phyloP scores from a whole-genome alignment of 1,139 yeast genomes.

The Lodderomyces elongisporus region DNA sequence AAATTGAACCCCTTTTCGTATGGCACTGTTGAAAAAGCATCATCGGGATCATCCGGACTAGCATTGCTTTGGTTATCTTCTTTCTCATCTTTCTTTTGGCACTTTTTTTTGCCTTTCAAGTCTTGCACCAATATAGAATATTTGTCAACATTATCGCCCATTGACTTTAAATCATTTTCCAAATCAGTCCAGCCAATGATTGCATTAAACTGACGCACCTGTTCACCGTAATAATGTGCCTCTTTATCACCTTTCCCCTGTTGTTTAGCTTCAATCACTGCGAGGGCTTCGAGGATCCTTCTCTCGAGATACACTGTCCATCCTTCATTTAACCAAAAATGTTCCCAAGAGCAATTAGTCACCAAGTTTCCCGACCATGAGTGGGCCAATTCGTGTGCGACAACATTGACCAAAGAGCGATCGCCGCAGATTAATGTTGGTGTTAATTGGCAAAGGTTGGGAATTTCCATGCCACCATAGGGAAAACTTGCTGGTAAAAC shows the following conservation, averaged over 20 bases:
- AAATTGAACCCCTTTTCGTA: conserved; percentile 36
- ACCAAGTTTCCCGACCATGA: conserved; percentile 39
- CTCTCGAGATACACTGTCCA: conserved; percentile 38
- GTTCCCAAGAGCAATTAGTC: conserved; percentile 35
- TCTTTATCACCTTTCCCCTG: conserved; percentile 18
- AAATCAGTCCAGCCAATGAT: conserved; percentile 25
- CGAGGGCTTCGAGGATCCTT: conserved; percentile 30
- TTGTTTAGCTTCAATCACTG: conserved; percentile 21
- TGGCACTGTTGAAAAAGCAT: conserved; percentile 31
- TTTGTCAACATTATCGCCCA: conserved; percentile 20
- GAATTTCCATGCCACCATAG: conserved; percentile 41
- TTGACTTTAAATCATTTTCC: conserved; percentile 11
- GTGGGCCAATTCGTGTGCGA: conserved; percentile 38
- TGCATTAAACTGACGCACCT: conserved; percentile 27
- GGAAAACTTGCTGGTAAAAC: conserved; percentile 34
- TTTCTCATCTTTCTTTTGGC: no score
- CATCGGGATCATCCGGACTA: conserved; percentile 26
- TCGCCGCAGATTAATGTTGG: conserved; percentile 33
- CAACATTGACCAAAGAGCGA: conserved; percentile 30
- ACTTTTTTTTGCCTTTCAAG: conserved; percentile 14
- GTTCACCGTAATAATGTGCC: conserved; percentile 20
- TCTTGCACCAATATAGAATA: conserved; percentile 28
- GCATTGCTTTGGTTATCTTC: no score
- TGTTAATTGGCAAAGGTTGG: conserved; percentile 34
- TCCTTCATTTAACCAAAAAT: conserved; percentile 38